Evolutionary conservation across 768 basidiomycete species (phyloP), one percentile per base, ranked within the genome.

Genomic region (Ephemerocybe angulata): DNA sequence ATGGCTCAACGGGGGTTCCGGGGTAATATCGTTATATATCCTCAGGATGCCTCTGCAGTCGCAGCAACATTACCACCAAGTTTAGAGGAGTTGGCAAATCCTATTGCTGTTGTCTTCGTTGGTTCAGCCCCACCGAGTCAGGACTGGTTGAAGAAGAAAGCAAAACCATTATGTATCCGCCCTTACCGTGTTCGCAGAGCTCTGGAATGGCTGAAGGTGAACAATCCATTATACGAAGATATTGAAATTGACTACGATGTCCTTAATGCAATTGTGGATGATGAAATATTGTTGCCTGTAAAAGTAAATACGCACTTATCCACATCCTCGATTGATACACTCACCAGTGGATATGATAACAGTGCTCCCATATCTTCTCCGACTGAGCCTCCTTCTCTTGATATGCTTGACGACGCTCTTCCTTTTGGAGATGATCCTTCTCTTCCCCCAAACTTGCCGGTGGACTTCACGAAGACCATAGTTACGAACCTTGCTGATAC

Each of bases 1-100:
- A 52, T 54, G 28, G 27, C 35, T 0, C 73, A 78, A 51, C 42
- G 68, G 3, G 75, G 66, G 0, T 13, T 75, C 8, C 61, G 61
- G 47, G 77, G 77, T 0, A 68, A 77, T 59, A 62, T 74, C 5
- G 72, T 79, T 19, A 65, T 75, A 1, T 73, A 71, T 62, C 75
- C 73, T 3, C 74, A 77, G 51, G 41, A 60, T 7, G 66, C 71
- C 1, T 61, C 63, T 1, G 47, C 49, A 1, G 44, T 76, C 7
- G 64, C 65, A 0, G 29, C 33, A 0, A 15, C 73, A 0, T 54
- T 79, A 1, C 77, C 76, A 0, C 75, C 71, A 0, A 47, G 65
- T 3, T 33, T 76, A 0, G 63, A 67, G 11, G 73, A 76, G 0
- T 65, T 75, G 15, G 31, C 64, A 0, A 60, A 68, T 0, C 69